A percentile compares a stretch with the other conserved stretches of the same genome.
These are phyloP conservation scores for Cadophora gregata DNA, from an alignment of 2,329 filamentous ascomycete species.

Conservation along the genomic window DNA sequence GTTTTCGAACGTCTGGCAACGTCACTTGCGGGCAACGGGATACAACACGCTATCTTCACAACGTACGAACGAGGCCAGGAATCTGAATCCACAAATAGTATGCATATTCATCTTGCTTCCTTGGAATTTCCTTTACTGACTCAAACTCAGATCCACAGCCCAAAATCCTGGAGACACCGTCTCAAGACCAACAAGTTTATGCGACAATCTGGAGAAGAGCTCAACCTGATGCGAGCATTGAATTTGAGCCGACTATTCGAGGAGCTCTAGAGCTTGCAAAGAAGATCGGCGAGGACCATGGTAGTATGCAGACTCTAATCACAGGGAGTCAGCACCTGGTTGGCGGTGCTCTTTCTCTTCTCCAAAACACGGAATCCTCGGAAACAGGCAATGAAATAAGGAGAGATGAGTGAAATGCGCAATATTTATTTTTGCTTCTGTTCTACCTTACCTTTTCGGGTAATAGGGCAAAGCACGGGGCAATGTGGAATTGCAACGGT, in stretches of 20 bases:
- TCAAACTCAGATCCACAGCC: slow-evolving; percentile 1
- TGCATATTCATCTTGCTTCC: not conserved
- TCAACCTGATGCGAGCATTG: slow-evolving; percentile 15
- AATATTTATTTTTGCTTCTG: not conserved
- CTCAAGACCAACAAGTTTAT: slow-evolving; percentile 14
- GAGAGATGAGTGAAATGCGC: slow-evolving; percentile 1
- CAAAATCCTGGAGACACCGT: slow-evolving; percentile 3
- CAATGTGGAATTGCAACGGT: slow-evolving; percentile 1
- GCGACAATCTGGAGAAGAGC: slow-evolving; percentile 15
- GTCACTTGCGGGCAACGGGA: slow-evolving; percentile 14
- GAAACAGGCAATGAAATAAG: slow-evolving; percentile 2
- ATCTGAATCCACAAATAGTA: slow-evolving; percentile 7
- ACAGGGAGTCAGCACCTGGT: slow-evolving; percentile 19
- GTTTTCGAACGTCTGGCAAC: slow-evolving; percentile 19
- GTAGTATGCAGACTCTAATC: slow-evolving; percentile 14
- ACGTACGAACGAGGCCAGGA: slow-evolving; percentile 17
- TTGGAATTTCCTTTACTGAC: slow-evolving; percentile 1
- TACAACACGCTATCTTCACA: slow-evolving; percentile 23
- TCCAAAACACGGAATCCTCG: not conserved
- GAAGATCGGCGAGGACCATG: slow-evolving; percentile 10
- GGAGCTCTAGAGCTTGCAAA: slow-evolving; percentile 15
- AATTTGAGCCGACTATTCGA: slow-evolving; percentile 12
- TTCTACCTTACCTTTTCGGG: not conserved
- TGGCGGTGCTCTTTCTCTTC: slow-evolving; percentile 11
- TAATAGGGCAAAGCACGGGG: not conserved